phyloP scores from a whole-genome alignment of 1,284 basidiomycete species.

The Cryptococcus sp. region DNA sequence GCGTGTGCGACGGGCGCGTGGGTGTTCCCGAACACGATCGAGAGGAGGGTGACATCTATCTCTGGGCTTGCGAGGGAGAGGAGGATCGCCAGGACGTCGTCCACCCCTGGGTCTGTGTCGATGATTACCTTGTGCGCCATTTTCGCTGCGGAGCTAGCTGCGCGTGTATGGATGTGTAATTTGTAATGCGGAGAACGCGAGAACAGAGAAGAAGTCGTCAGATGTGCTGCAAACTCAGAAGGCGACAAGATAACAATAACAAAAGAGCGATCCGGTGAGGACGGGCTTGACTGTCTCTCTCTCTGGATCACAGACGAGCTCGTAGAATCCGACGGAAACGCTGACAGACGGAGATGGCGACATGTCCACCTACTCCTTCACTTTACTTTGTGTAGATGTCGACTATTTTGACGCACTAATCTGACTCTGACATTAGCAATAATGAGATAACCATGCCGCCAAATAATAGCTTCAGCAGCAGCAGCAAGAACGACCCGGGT shows the following conservation, averaged over 20 bases:
- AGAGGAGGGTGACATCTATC: slow-evolving; percentile 23
- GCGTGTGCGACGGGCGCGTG: slow-evolving; percentile 57
- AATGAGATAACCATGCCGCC: no score
- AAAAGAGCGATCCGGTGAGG: no score
- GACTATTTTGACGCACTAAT: no score
- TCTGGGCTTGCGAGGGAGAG: slow-evolving; percentile 39
- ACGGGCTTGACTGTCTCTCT: no score
- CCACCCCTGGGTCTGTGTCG: slow-evolving; percentile 67
- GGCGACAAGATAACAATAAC: neutral
- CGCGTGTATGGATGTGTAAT: neutral
- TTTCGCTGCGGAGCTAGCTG: neutral
- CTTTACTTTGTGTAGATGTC: no score
- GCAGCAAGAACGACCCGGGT: neutral
- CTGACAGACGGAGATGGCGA: no score
- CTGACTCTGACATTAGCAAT: no score
- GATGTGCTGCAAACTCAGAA: neutral
- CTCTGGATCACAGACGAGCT: no score
- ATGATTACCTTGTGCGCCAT: slow-evolving; percentile 48
- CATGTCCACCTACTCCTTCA: no score
- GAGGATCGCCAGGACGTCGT: slow-evolving; percentile 76
- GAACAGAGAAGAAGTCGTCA: neutral
- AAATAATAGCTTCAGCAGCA: no score
- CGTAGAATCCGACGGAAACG: no score
- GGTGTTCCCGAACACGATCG: slow-evolving; percentile 72
- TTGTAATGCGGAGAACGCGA: neutral